Conservation (phyloP, 2,329 filamentous ascomycete genomes). For the Cytospora mali region DNA sequence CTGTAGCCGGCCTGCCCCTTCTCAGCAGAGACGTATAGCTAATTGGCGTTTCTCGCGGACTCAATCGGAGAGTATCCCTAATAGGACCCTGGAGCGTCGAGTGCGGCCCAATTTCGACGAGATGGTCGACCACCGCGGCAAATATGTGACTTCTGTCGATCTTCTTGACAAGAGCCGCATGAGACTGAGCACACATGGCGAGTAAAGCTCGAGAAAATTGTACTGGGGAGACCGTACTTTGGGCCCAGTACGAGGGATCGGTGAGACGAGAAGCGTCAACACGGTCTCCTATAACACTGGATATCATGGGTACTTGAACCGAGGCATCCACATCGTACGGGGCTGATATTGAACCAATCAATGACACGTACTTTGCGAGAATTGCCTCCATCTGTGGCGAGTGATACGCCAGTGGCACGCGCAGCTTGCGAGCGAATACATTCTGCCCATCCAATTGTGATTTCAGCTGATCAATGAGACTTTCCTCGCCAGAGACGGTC, state of each 20-base stretch:
- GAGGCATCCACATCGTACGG: neutral
- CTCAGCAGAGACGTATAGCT: neutral
- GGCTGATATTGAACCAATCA: neutral
- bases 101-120: slow-evolving; percentile 4
- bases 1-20: neutral
- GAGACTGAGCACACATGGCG: neutral
- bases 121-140: neutral
- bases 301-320: neutral
- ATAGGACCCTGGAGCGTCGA: neutral
- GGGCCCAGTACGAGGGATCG: neutral
- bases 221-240: neutral
- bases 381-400: neutral
- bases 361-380: neutral
- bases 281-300: neutral
- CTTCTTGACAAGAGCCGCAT: neutral
- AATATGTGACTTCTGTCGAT: neutral
- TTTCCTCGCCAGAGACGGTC: neutral
- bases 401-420: neutral
- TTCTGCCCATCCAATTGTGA: neutral
- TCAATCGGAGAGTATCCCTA: neutral
- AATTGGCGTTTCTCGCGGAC: neutral
- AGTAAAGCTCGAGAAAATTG: neutral
- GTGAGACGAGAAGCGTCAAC: neutral
- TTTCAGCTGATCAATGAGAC: neutral
- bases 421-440: neutral